Evolutionary conservation across 495 filamentous ascomycete species (phyloP).

Genomic region (Letharia columbiana): DNA sequence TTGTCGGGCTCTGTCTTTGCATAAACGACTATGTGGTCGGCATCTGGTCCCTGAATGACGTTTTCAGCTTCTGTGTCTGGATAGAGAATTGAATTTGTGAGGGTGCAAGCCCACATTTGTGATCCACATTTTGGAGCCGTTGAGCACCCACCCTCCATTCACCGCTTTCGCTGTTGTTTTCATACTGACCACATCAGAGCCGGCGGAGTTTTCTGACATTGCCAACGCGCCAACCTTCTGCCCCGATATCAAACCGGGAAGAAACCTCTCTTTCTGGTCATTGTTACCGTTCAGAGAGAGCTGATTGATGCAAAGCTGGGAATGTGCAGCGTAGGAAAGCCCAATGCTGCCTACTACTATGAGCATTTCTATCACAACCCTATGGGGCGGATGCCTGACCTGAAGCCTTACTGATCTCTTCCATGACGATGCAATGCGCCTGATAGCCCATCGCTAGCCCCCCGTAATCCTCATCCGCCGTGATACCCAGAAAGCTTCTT

Average conservation of each 20-base stretch:
- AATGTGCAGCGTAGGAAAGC: constrained; percentile 90
- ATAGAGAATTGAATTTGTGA: neutral
- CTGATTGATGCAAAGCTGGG: constrained; percentile 95
- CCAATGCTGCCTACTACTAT: constrained; percentile 68
- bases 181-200: constrained; percentile 94
- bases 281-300: constrained; percentile 78
- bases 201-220: constrained; percentile 89
- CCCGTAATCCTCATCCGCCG: constrained; percentile 88
- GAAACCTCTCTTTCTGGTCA: constrained; percentile 68
- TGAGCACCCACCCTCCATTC: constrained; percentile 78
- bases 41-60: constrained; percentile 66
- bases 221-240: constrained; percentile 81
- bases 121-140: constrained; percentile 99
- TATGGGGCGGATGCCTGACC: constrained; percentile 31
- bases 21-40: constrained; percentile 82
- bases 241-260: constrained; percentile 77
- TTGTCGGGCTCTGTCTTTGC: constrained; percentile 81
- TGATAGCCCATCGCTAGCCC: constrained; percentile 92
- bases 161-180: constrained; percentile 69
- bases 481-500: constrained; percentile 74
- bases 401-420: constrained; percentile 67
- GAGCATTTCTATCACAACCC: constrained; percentile 21
- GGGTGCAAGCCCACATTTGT: constrained; percentile 57
- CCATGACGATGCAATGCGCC: constrained; percentile 93
- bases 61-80: neutral